phyloP scores from a whole-genome alignment of 2,329 filamentous ascomycete species.

The Trichoderma lentiforme region DNA sequence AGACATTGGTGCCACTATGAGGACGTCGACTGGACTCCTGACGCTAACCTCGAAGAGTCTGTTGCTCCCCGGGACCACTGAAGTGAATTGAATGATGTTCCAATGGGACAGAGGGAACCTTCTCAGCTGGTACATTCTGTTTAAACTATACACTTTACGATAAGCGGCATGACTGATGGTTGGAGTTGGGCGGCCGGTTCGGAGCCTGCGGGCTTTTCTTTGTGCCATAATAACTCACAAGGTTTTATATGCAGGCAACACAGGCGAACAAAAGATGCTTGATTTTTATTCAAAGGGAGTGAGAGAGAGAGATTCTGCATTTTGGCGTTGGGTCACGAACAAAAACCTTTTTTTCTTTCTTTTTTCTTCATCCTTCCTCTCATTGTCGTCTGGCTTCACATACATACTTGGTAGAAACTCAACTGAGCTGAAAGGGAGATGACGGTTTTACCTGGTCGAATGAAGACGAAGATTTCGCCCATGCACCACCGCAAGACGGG shows the following conservation, averaged over 20 bases:
- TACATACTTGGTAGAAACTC: background rate
- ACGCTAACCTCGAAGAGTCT: conserved; percentile 31
- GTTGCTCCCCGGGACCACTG: background rate
- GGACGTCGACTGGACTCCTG: conserved; percentile 44
- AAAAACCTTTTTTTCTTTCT: background rate
- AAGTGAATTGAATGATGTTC: background rate
- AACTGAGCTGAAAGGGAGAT: background rate
- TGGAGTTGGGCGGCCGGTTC: background rate
- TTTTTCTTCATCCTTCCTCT: background rate
- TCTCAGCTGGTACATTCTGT: background rate
- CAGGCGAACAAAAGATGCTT: background rate
- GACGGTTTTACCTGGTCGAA: background rate
- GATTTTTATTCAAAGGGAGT: background rate
- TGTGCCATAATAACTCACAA: background rate
- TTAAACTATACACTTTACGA: background rate
- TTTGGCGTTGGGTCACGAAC: conserved; percentile 17
- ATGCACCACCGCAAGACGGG: conserved; percentile 6
- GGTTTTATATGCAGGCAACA: background rate
- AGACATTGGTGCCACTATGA: conserved; percentile 44
- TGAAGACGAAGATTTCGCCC: background rate
- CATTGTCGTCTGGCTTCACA: background rate
- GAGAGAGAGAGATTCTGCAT: background rate
- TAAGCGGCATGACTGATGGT: background rate
- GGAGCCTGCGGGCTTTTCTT: background rate
- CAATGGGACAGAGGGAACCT: background rate